Conservation (phyloP, 2,329 filamentous ascomycete species). For the Spiromastix sp. region DNA sequence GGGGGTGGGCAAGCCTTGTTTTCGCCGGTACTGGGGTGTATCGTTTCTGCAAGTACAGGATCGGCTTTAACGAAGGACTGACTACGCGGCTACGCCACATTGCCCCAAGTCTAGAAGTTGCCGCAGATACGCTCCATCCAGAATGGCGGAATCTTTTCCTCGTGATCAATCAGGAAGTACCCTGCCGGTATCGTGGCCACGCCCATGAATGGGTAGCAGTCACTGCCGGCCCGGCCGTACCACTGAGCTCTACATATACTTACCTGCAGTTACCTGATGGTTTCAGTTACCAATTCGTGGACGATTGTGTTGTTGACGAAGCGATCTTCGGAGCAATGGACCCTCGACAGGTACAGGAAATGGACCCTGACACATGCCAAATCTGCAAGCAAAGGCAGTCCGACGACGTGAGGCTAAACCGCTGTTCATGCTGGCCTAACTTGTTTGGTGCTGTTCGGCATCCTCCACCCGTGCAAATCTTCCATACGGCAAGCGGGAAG, state of each 20-base stretch:
- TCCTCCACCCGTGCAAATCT: constrained; percentile 41
- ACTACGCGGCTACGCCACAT: constrained; percentile 38
- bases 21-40: constrained; percentile 51
- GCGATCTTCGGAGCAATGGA: constrained; percentile 40
- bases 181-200: constrained; percentile 14
- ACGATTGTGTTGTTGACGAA: constrained; percentile 41
- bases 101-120: constrained; percentile 40
- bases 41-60: constrained; percentile 50
- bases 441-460: constrained; percentile 39
- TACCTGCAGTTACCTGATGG: constrained; percentile 12
- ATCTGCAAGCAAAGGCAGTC: constrained; percentile 41
- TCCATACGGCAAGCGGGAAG: constrained; percentile 41
- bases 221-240: constrained; percentile 6
- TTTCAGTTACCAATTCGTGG: constrained; percentile 20
- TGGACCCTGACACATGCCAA: constrained; percentile 31
- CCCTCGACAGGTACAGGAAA: constrained; percentile 33
- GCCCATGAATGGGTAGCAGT: constrained; percentile 18
- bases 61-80: constrained; percentile 42
- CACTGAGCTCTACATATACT: constrained; percentile 14
- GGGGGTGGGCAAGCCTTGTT: constrained; percentile 46
- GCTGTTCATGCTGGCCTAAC: constrained; percentile 44
- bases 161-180: constrained; percentile 14
- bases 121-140: constrained; percentile 44
- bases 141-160: constrained; percentile 40
- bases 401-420: constrained; percentile 38